Evolutionary conservation across 345 rosid genomes (phyloP), one percentile per base, ranked within the genome.

Genomic region (Corchorus capsularis): DNA sequence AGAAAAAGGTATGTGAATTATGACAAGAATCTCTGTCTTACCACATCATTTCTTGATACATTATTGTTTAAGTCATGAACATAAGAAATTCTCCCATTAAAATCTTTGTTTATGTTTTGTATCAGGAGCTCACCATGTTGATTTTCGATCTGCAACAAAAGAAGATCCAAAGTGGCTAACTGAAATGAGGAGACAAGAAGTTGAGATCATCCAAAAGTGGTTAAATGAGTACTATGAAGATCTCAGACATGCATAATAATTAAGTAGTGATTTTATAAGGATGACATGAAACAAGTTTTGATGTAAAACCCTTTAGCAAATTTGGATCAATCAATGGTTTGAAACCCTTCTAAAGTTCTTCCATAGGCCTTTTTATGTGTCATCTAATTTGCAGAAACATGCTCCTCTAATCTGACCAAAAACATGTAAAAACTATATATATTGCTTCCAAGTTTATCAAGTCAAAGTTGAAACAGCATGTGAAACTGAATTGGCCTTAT

Each of bases 71-170:
- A 34, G 63, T 34, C 15, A 46, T 57, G 14, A 59, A 59, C 62
- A 66, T 15, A 16, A 19, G 22, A 69, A 4, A n/a, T 37, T 52
- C 50, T 15, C 7, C 14, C 8, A 50, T 67, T 39, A 39, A 39
- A 27, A 27, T 27, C 27, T 39, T 39, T 39, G 0, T 39, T 39
- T 39, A 1, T 65, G 57, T 59, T 70, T 17, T 34, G 2, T 71
- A 15, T 79, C 60, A 92, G 92, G 97, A 79, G 94, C 97, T 72
- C 93, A 89, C 79, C 94, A 92, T 79, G 85, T 82, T 0, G 93
- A 90, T 82, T 87, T 92, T 35, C 89, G 91, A 37, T 71, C 85
- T 5, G 85, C 89, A 39, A 81, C 86, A 0, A 84, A 84, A 81
- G 85, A 72, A 0, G 92, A 90, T 50, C 94, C 97, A 0, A 81